These are phyloP conservation scores for Cyclocybe aegerita DNA, from an alignment of 768 basidiomycete species.

Conservation along the genomic window DNA sequence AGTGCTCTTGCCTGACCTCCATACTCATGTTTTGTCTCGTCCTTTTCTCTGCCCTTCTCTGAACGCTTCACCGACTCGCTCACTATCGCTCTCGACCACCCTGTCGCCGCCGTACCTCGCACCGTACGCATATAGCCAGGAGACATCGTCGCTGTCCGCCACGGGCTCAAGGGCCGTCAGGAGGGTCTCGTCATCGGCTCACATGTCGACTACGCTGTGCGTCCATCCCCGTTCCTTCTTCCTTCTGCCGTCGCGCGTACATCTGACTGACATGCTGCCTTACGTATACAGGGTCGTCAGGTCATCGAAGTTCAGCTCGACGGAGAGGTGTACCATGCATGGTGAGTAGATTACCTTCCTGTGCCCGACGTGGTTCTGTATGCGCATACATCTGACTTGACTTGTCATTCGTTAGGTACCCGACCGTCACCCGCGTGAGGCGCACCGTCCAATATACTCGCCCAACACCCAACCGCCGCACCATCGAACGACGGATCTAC, in stretches of 20 bases:
- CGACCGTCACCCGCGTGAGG: constrained; percentile 75
- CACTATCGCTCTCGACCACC: neutral
- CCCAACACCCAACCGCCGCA: constrained; percentile 42
- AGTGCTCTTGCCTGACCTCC: too few relatives aligned
- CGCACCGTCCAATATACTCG: constrained; percentile 67
- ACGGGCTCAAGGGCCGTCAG: constrained; percentile 58
- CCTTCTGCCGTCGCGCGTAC: neutral
- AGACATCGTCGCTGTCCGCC: constrained; percentile 77
- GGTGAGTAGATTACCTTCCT: constrained; percentile 34
- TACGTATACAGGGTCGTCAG: constrained; percentile 64
- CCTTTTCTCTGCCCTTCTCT: constrained; percentile 14
- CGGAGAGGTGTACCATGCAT: constrained; percentile 66
- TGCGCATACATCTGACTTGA: constrained; percentile 2
- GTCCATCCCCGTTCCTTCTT: constrained; percentile 23
- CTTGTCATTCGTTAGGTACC: constrained; percentile 49
- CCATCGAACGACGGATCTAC: constrained; percentile 73
- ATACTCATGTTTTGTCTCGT: too few relatives aligned
- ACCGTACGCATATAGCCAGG: constrained; percentile 51
- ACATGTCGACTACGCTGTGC: constrained; percentile 66
- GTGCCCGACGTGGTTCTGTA: neutral
- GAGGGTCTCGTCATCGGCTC: constrained; percentile 83
- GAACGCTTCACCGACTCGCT: constrained; percentile 5
- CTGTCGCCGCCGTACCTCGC: neutral
- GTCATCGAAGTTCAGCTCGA: constrained; percentile 83
- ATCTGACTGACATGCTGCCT: constrained; percentile 1